Evolutionary conservation across 139 green algal genomes (phyloP).

Genomic region (Coelastrella sp.): DNA sequence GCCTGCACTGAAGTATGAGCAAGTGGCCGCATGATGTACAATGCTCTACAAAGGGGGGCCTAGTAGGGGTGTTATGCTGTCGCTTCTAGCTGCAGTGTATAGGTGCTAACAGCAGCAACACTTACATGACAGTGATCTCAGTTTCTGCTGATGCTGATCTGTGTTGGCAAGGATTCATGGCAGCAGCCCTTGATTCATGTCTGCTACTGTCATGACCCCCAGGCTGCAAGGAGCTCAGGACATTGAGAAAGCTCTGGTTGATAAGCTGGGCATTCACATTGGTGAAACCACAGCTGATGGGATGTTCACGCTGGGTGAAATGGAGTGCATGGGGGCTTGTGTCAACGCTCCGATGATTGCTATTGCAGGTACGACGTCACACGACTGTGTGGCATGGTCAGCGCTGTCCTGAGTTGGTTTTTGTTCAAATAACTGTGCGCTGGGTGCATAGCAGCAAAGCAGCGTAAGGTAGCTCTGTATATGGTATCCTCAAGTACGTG

Average conservation of each 20-base stretch:
- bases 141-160: no score
- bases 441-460: no score
- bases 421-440: no score
- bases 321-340: slow-evolving; percentile 99
- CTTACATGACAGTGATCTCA: no score
- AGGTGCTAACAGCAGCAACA: no score
- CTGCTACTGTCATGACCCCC: background rate
- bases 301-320: slow-evolving; percentile 98
- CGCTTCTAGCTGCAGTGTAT: no score
- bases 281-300: slow-evolving; percentile 84
- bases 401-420: no score
- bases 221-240: slow-evolving; percentile 44
- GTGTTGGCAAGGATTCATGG: no score
- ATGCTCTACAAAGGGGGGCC: background rate
- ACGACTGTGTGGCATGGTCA: no score
- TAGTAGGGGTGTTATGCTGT: no score
- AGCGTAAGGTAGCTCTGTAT: no score
- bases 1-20: background rate
- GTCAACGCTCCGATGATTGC: slow-evolving; percentile 99
- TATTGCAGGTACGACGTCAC: slow-evolving; percentile 79
- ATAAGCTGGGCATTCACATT: slow-evolving; percentile 65
- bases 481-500: no score
- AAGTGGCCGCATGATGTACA: background rate
- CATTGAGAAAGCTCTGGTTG: slow-evolving; percentile 24
- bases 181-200: background rate